Percentiles rank a stretch among this genome's conserved stretches.
Evolutionary conservation across 805 yeast genomes (phyloP).

Genomic region (Saturnispora halmiae): DNA sequence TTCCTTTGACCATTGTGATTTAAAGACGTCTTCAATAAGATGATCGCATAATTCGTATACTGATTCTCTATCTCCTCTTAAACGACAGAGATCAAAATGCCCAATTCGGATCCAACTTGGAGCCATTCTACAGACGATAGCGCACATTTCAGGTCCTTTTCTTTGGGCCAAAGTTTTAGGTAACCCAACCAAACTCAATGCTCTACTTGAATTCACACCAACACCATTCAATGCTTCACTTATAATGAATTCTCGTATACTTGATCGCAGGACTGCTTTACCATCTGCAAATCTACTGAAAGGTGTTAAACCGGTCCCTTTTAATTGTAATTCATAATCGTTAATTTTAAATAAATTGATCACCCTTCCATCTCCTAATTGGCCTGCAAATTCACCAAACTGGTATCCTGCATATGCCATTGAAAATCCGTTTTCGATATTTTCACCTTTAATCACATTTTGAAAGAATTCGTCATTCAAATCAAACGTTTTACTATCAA

Average conservation of each 20-base stretch:
- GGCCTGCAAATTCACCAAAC: slow-evolving; percentile 95
- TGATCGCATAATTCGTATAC: slow-evolving; percentile 59
- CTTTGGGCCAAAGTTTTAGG: slow-evolving; percentile 76
- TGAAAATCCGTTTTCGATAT: slow-evolving; percentile 45
- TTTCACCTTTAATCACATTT: slow-evolving; percentile 52
- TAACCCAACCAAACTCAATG: slow-evolving; percentile 58
- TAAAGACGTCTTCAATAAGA: slow-evolving; percentile 55
- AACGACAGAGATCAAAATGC: slow-evolving; percentile 72
- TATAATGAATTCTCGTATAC: slow-evolving; percentile 78
- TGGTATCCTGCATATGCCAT: slow-evolving; percentile 95
- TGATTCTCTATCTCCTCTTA: slow-evolving; percentile 60
- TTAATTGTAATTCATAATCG: slow-evolving; percentile 64
- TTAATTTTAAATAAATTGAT: slow-evolving; percentile 64
- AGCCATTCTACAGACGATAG: slow-evolving; percentile 76
- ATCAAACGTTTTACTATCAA: no score
- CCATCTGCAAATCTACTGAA: slow-evolving; percentile 95
- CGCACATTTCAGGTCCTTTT: slow-evolving; percentile 66
- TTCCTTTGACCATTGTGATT: slow-evolving; percentile 20
- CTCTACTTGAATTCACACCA: slow-evolving; percentile 82
- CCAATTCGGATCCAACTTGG: slow-evolving; percentile 85
- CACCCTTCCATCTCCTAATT: slow-evolving; percentile 92
- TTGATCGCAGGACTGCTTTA: slow-evolving; percentile 81
- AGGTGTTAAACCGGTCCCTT: slow-evolving; percentile 91
- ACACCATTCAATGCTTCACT: slow-evolving; percentile 74
- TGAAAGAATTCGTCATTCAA: slow-evolving; percentile 29